Base-by-base conservation (phyloP, 2,329 filamentous ascomycete genomes). In the Colletotrichum sp. region DNA sequence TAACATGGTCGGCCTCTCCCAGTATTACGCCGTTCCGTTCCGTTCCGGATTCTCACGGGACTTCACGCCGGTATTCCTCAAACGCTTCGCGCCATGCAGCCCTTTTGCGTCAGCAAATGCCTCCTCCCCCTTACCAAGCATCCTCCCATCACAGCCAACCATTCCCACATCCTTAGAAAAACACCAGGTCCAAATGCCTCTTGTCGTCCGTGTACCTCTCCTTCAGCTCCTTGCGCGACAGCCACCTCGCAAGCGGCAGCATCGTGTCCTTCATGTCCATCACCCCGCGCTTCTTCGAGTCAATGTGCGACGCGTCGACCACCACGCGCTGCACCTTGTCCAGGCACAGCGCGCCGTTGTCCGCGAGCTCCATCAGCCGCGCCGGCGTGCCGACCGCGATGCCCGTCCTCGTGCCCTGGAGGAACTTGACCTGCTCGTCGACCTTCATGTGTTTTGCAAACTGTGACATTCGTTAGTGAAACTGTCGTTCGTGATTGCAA, bases 371-470 rank as follows among this genome's bases (percentile, higher is more conserved):
- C 68, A 92, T 92, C 55, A 99, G 86, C 64, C 97, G 90, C 65
- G 94, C 91, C 7, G 97, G 96, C 7, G 97, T 99, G 5, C 97
- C 97, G 16, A 98, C 95, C 4, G 94, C 96, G 78, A 99, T 94
- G 32, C 95, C 95, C 15, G 96, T 95, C 77, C 93, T 93, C 79
- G 86, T 88, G 70, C 86, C 89, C 80, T 94, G 90, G 57, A 98
- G 91, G 82, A 94, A 94, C 75, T 93, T 89, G 68, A 96, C 92
- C 39, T 96, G 94, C 80, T 99, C 96, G 69, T 95, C 92, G 13
- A 99, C 86, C 86, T 99, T 99, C 88, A 99, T 98, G 84, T 99
- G 97, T 85, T 99, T 99, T 36, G 97, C 96, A 84, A 99, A 99
- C 82, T 92, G 69, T 30, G 24, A n/a, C 18, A 60, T 0, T 3